Evolutionary conservation across 164 flowering plant species (phyloP), one percentile per base, ranked within the genome.

Genomic region (Berberis vulgaris): DNA sequence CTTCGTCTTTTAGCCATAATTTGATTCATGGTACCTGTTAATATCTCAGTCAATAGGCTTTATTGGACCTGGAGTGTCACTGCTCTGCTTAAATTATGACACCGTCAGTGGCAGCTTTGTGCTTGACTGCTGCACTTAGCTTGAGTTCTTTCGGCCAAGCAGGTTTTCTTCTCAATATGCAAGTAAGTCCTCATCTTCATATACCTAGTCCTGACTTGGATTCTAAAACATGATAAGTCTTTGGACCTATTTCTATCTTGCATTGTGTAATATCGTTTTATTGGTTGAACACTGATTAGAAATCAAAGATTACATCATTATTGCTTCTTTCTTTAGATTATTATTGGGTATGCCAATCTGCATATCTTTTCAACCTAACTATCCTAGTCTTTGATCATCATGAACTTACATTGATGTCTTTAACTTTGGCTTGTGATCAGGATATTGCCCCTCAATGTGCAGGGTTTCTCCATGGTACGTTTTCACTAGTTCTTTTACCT

Each of bases 91-190:
- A 72, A 88, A 86, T 69, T 85, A 70, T 50, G 96, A 82, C 95
- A 13, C 95, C 98, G 1, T 65, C 65, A 2, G 63, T 65, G 43
- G 98, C 98, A 6, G 68, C 97, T 6, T 50, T 81, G 8, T 69
- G 77, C 59, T 59, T 94, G 61, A 91, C 98, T 45, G 63, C 68
- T 40, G 98, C 93, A 38, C 79, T 91, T 65, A 87, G 98, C 74
- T 74, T 94, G 71, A 87, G 98, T 72, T 84, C 97, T 40, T 94
- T 91, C 76, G 89, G 93, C 78, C 98, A 94, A 81, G 97, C 98
- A 7, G 98, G 98, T 2, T 94, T 86, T 77, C 84, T 94, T 47
- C 86, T 94, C 41, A 94, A 94, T 71, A 94, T 94, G 77, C 90
- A 94, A 61, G 97, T 94, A 83, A 78, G 84, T n/a, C 45, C 44